Evolutionary conservation across 2,329 filamentous ascomycete species (phyloP).

Genomic region (Apiospora rasikravindrae): DNA sequence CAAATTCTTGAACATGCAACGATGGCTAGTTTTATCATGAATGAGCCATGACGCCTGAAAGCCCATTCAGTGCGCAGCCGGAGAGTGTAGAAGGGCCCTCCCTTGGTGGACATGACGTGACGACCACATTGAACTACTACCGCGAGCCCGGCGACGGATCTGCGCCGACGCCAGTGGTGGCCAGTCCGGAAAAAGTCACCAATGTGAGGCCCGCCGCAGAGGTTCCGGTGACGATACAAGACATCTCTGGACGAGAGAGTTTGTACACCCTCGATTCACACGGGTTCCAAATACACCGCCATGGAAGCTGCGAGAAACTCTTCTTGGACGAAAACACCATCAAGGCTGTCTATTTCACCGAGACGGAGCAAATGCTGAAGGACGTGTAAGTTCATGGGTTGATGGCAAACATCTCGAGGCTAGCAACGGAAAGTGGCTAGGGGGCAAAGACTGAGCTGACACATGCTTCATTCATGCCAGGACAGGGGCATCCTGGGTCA

Average conservation of each 20-base stretch:
- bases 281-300: slow-evolving; percentile 43
- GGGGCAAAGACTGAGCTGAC: not conserved
- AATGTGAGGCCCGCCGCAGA: slow-evolving; percentile 36
- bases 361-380: slow-evolving; percentile 71
- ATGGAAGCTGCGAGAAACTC: slow-evolving; percentile 41
- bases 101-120: slow-evolving; percentile 36
- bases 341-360: slow-evolving; percentile 71
- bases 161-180: slow-evolving; percentile 42
- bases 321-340: slow-evolving; percentile 64
- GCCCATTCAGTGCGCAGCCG: not conserved
- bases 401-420: not conserved
- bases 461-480: slow-evolving; percentile 36
- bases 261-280: slow-evolving; percentile 45
- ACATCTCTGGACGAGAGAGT: slow-evolving; percentile 43
- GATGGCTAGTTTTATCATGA: not conserved
- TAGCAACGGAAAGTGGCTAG: not conserved
- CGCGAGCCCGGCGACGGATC: slow-evolving; percentile 49
- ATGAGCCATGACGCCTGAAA: not conserved
- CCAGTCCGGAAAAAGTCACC: slow-evolving; percentile 40
- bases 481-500: slow-evolving; percentile 56
- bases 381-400: slow-evolving; percentile 50
- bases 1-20: not conserved
- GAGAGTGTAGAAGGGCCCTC: not conserved
- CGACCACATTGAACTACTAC: slow-evolving; percentile 45
- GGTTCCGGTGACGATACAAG: slow-evolving; percentile 40